Evolutionary conservation across 768 basidiomycete genomes (phyloP).

Genomic region (Sarcodon aspratus): DNA sequence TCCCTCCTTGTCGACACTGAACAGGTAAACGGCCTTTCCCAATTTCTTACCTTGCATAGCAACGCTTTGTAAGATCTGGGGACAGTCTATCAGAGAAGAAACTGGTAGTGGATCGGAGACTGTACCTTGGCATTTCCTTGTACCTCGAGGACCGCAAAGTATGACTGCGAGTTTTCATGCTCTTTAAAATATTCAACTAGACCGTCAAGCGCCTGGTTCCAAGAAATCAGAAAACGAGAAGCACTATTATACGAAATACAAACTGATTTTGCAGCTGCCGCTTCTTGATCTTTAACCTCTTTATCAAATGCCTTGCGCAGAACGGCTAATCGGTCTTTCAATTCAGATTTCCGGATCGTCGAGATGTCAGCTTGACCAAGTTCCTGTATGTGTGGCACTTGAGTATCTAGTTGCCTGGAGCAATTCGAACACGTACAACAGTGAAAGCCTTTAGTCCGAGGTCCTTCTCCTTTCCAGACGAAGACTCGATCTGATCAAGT

Average conservation of each 20-base stretch:
- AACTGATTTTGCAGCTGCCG: conserved; percentile 68
- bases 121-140: conserved; percentile 79
- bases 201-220: conserved; percentile 52
- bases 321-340: conserved; percentile 61
- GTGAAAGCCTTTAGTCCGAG: conserved; percentile 72
- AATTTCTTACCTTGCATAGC: conserved; percentile 71
- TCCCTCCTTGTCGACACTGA: conserved; percentile 60
- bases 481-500: conserved; percentile 48
- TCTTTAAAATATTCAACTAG: conserved; percentile 68
- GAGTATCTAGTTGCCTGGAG: conserved; percentile 1
- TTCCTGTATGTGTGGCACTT: conserved; percentile 40
- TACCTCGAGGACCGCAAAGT: conserved; percentile 61
- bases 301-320: conserved; percentile 82
- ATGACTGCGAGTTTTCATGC: conserved; percentile 58
- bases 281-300: conserved; percentile 71
- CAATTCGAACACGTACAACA: conserved; percentile 38
- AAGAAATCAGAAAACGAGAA: background rate
- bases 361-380: conserved; percentile 87
- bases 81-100: conserved; percentile 1
- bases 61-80: conserved; percentile 65
- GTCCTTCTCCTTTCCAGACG: conserved; percentile 76
- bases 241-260: conserved; percentile 6
- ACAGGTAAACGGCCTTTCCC: conserved; percentile 77
- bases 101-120: background rate
- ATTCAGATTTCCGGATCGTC: conserved; percentile 64